Percentiles rank a stretch among this genome's conserved stretches.
Conservation (phyloP, 1,284 basidiomycete genomes). For the Mycena sp. region DNA sequence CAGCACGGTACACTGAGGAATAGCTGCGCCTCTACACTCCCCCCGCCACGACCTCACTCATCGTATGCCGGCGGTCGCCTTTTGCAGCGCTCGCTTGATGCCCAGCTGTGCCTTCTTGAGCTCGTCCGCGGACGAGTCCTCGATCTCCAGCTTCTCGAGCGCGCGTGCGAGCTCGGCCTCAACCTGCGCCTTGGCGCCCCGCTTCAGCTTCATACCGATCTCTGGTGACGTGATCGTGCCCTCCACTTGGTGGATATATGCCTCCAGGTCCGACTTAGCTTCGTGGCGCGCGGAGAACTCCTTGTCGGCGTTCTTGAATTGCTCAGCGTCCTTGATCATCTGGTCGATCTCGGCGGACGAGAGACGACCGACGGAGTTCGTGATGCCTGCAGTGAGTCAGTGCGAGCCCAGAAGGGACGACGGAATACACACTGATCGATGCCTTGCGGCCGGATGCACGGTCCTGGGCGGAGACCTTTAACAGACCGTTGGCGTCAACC, state of each 20-base stretch:
- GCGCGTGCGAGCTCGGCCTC: slow-evolving; percentile 97
- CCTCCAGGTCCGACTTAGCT: slow-evolving; percentile 95
- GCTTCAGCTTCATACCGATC: slow-evolving; percentile 97
- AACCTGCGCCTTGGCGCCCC: slow-evolving; percentile 91
- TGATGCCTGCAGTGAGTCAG: slow-evolving; percentile 68
- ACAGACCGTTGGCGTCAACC: slow-evolving; percentile 95
- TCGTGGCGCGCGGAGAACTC: slow-evolving; percentile 97
- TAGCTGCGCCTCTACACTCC: slow-evolving; percentile 20
- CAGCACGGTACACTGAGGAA: slow-evolving; percentile 26
- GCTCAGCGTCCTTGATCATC: slow-evolving; percentile 98
- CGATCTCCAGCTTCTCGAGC: slow-evolving; percentile 95
- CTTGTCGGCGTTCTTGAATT: slow-evolving; percentile 96
- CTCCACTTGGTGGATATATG: slow-evolving; percentile 95
- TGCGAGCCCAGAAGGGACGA: not conserved
- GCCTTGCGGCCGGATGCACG: slow-evolving; percentile 96
- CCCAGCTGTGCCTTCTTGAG: slow-evolving; percentile 92
- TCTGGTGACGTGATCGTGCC: slow-evolving; percentile 93
- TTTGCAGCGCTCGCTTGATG: slow-evolving; percentile 96
- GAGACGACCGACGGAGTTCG: slow-evolving; percentile 96
- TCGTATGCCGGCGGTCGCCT: slow-evolving; percentile 89
- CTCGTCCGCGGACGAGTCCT: slow-evolving; percentile 92
- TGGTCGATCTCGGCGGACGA: slow-evolving; percentile 95
- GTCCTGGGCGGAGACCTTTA: slow-evolving; percentile 96
- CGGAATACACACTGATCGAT: slow-evolving; percentile 89
- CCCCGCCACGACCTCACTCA: slow-evolving; percentile 48